Percentiles rank a stretch among this genome's conserved stretches.
These are phyloP conservation scores for Carex pumila DNA, from an alignment of 176 grass and related monocot species.

Conservation along the genomic window DNA sequence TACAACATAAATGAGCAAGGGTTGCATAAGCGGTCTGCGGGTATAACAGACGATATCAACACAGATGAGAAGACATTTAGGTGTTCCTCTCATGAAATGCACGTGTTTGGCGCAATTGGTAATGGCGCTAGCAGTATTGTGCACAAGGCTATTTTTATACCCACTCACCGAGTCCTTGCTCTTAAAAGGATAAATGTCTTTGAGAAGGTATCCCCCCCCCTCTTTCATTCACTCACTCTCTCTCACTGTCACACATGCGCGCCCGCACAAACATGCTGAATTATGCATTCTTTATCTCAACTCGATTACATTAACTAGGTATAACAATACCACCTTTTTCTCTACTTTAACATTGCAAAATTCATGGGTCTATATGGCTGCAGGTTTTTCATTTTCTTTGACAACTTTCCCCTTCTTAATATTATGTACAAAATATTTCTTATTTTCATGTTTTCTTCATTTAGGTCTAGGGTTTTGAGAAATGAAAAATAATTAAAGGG, in stretches of 20 bases:
- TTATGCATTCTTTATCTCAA: neutral
- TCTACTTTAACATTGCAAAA: neutral
- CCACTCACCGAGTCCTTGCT: slow-evolving; percentile 73
- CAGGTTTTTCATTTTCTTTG: neutral
- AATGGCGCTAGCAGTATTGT: slow-evolving; percentile 88
- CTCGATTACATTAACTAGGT: neutral
- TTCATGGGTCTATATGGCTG: neutral
- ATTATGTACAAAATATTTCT: neutral
- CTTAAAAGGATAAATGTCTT: slow-evolving; percentile 96
- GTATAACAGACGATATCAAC: slow-evolving; percentile 38
- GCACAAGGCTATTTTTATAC: slow-evolving; percentile 73
- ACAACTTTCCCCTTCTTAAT: neutral
- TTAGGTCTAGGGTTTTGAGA: neutral
- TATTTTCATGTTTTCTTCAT: neutral
- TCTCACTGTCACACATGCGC: neutral
- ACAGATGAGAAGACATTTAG: slow-evolving; percentile 67
- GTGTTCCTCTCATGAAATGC: slow-evolving; percentile 87
- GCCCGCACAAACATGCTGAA: neutral
- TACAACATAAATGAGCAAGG: slow-evolving; percentile 95
- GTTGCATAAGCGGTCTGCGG: slow-evolving; percentile 32
- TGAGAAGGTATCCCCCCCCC: slow-evolving; percentile 51
- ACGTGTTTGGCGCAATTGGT: slow-evolving; percentile 87
- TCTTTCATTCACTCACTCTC: neutral
- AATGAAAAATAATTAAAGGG: neutral
- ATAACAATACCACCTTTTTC: neutral